Percentiles rank a stretch among this genome's conserved stretches.
phyloP scores from a whole-genome alignment of 805 yeast species.

The Wickerhamiella parazyma region DNA sequence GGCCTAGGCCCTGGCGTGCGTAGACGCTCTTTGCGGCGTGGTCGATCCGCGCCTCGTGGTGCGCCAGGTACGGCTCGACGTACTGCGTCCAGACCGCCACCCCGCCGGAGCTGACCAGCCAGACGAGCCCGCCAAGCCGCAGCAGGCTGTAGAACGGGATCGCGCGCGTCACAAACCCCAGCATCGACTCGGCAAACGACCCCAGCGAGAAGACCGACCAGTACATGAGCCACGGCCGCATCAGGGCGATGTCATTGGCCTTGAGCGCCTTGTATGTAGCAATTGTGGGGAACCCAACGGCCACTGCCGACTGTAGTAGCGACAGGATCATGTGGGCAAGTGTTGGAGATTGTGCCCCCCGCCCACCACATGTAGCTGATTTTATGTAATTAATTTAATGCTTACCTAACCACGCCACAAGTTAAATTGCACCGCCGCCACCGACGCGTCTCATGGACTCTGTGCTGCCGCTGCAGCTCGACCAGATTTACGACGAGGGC shows the following conservation, averaged over 20 bases:
- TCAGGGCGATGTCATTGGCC: slow-evolving; percentile 27
- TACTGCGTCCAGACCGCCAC: slow-evolving; percentile 28
- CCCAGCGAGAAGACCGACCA: slow-evolving; percentile 50
- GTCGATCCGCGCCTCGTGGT: slow-evolving; percentile 29
- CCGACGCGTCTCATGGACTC: background rate
- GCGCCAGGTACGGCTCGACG: slow-evolving; percentile 29
- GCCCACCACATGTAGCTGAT: too few relatives aligned
- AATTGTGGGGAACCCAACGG: slow-evolving; percentile 43
- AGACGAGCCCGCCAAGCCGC: slow-evolving; percentile 36
- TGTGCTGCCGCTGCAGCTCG: background rate
- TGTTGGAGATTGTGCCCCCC: background rate
- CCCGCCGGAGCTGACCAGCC: slow-evolving; percentile 48
- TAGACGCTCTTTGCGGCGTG: slow-evolving; percentile 15
- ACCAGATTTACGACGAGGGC: background rate
- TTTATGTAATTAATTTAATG: background rate
- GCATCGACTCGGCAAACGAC: slow-evolving; percentile 29
- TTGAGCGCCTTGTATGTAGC: slow-evolving; percentile 49
- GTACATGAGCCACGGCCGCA: slow-evolving; percentile 39
- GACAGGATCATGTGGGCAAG: background rate
- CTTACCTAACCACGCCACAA: too few relatives aligned
- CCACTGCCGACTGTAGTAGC: slow-evolving; percentile 21
- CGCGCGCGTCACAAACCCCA: slow-evolving; percentile 33
- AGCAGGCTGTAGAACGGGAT: slow-evolving; percentile 44
- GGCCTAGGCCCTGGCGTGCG: background rate
- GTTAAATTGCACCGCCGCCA: too few relatives aligned